Conservation (phyloP, 345 rosid species). For the Lumnitzera racemosa region DNA sequence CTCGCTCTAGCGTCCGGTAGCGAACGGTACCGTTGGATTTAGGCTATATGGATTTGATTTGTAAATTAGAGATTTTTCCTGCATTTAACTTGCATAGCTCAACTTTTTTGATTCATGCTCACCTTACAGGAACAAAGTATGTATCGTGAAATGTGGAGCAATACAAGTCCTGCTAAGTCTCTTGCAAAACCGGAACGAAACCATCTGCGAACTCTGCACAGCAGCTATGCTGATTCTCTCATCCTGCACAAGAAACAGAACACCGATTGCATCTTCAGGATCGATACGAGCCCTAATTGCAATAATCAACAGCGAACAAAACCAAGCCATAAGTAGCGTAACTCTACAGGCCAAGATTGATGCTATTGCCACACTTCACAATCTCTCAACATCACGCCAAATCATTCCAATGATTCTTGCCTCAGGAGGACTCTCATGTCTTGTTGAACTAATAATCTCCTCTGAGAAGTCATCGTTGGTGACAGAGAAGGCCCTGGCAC, state of each 20-base stretch:
- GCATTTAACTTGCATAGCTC: not conserved
- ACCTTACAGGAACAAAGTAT: conserved; percentile 60
- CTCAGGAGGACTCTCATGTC: conserved; percentile 33
- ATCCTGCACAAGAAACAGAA: conserved; percentile 63
- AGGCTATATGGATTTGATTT: no score
- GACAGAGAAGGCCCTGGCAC: conserved; percentile 47
- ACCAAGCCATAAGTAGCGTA: not conserved
- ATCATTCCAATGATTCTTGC: conserved; percentile 41
- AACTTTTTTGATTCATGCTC: not conserved
- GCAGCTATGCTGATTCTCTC: conserved; percentile 66
- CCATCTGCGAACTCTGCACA: conserved; percentile 35
- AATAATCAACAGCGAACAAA: conserved; percentile 15
- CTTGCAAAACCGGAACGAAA: conserved; percentile 32
- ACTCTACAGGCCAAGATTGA: conserved; percentile 47
- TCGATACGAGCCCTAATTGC: conserved; percentile 37
- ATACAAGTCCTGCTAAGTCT: conserved; percentile 53
- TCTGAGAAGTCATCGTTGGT: conserved; percentile 40
- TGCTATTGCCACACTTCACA: conserved; percentile 65
- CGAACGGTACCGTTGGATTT: conserved; percentile 41
- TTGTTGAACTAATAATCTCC: conserved; percentile 41
- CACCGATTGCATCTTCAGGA: conserved; percentile 49
- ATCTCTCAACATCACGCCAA: conserved; percentile 58
- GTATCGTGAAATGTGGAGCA: conserved; percentile 54
- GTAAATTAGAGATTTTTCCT: no score
- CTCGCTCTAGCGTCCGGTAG: conserved; percentile 86